These are phyloP conservation scores for Fusarium vanettenii DNA, from an alignment of 2,329 filamentous ascomycete genomes.

Conservation along the genomic window DNA sequence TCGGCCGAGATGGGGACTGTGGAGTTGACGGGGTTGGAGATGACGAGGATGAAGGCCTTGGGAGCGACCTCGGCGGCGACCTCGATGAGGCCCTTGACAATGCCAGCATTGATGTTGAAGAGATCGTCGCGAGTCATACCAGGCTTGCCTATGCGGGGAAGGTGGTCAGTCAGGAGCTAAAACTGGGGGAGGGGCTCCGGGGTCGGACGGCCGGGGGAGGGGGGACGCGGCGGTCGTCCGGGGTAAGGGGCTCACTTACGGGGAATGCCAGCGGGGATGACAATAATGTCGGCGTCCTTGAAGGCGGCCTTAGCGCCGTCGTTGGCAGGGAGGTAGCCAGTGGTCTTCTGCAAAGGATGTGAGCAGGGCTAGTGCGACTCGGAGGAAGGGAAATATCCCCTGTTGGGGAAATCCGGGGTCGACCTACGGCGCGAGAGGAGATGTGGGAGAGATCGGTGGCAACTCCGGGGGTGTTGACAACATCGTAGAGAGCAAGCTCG, in stretches of 20 bases:
- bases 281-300: constrained; percentile 92
- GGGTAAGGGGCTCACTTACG: constrained; percentile 68
- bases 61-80: constrained; percentile 87
- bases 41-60: constrained; percentile 95
- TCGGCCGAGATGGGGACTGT: constrained; percentile 98
- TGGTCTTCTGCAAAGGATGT: constrained; percentile 74
- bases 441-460: constrained; percentile 98
- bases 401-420: constrained; percentile 27
- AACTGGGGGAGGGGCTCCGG: constrained; percentile 26
- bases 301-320: constrained; percentile 88
- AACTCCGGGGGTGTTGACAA: constrained; percentile 97
- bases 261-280: constrained; percentile 98
- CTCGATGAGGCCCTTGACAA: constrained; percentile 94
- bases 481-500: constrained; percentile 98
- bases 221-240: constrained; percentile 17
- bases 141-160: constrained; percentile 80
- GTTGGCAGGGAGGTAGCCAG: constrained; percentile 87
- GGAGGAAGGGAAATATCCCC: constrained; percentile 37
- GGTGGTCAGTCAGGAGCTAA: constrained; percentile 33
- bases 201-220: constrained; percentile 32
- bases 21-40: constrained; percentile 99
- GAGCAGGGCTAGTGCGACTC: constrained; percentile 40
- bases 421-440: constrained; percentile 81
- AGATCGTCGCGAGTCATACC: constrained; percentile 99
- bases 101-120: constrained; percentile 99